These are phyloP conservation scores for Exophiala calicioides DNA, from an alignment of 2,329 filamentous ascomycete genomes.

Conservation along the genomic window DNA sequence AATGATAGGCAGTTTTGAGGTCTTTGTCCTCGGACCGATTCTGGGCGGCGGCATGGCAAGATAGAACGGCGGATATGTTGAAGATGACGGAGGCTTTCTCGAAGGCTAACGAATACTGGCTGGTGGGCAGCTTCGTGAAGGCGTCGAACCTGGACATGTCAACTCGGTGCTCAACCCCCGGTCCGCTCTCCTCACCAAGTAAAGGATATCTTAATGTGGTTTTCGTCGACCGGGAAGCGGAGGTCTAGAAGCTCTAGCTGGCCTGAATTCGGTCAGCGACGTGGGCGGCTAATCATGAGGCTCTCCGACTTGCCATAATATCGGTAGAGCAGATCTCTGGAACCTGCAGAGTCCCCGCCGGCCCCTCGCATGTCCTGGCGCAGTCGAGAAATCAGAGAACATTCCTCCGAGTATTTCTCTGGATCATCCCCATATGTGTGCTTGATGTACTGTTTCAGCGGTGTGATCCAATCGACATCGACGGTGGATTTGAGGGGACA, in stretches of 20 bases:
- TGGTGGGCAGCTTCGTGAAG: conserved; percentile 97
- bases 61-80: conserved; percentile 96
- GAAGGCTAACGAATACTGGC: conserved; percentile 94
- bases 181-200: conserved; percentile 69
- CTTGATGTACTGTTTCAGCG: conserved; percentile 90
- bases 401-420: conserved; percentile 93
- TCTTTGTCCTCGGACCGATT: conserved; percentile 89
- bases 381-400: conserved; percentile 86
- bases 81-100: conserved; percentile 99
- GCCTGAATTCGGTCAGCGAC: too few relatives aligned
- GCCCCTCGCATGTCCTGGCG: conserved; percentile 98
- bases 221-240: conserved; percentile 95
- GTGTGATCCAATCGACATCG: conserved; percentile 96
- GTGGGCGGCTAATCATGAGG: too few relatives aligned
- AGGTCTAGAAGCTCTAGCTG: conserved; percentile 93
- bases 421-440: conserved; percentile 95
- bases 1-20: conserved; percentile 95
- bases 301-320: too few relatives aligned
- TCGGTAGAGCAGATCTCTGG: conserved; percentile 88
- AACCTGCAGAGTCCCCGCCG: conserved; percentile 92
- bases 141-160: conserved; percentile 78
- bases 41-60: conserved; percentile 91
- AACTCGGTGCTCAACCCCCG: not conserved
- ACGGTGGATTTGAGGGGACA: conserved; percentile 89
- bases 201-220: conserved; percentile 98